These are phyloP conservation scores for Fonsecaea nubica DNA, from an alignment of 2,329 filamentous ascomycete species.

Conservation along the genomic window DNA sequence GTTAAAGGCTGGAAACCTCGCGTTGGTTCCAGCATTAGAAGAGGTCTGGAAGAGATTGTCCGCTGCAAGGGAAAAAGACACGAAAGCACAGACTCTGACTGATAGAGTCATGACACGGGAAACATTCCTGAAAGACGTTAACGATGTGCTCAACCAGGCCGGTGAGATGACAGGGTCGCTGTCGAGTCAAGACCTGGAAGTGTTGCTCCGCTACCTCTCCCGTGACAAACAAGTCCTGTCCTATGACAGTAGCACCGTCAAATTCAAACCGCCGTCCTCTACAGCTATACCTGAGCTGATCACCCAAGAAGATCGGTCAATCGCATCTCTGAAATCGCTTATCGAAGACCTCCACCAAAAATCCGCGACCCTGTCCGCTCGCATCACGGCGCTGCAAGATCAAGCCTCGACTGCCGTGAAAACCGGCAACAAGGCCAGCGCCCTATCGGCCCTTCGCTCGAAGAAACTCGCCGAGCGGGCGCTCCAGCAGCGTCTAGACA, in stretches of 20 bases:
- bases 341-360: conserved; percentile 71
- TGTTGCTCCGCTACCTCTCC: conserved; percentile 72
- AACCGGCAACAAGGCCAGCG: conserved; percentile 74
- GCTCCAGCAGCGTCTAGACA: conserved; percentile 73
- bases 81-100: conserved; percentile 25
- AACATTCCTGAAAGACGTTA: conserved; percentile 68
- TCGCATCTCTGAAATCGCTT: conserved; percentile 79
- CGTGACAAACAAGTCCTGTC: conserved; percentile 66
- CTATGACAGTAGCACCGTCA: conserved; percentile 67
- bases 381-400: conserved; percentile 57
- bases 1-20: conserved; percentile 52
- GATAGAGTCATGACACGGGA: conserved; percentile 50
- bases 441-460: conserved; percentile 77
- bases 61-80: neutral
- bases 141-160: conserved; percentile 54
- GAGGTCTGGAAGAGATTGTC: conserved; percentile 41
- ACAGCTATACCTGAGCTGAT: conserved; percentile 53
- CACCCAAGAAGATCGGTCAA: conserved; percentile 77
- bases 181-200: conserved; percentile 64
- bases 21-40: conserved; percentile 64
- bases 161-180: conserved; percentile 47
- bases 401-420: conserved; percentile 73
- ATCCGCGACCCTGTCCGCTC: conserved; percentile 67
- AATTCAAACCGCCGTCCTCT: conserved; percentile 65
- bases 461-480: conserved; percentile 82